Conservation (phyloP, 2,329 filamentous ascomycete genomes). For the Blastomyces gilchristii region DNA sequence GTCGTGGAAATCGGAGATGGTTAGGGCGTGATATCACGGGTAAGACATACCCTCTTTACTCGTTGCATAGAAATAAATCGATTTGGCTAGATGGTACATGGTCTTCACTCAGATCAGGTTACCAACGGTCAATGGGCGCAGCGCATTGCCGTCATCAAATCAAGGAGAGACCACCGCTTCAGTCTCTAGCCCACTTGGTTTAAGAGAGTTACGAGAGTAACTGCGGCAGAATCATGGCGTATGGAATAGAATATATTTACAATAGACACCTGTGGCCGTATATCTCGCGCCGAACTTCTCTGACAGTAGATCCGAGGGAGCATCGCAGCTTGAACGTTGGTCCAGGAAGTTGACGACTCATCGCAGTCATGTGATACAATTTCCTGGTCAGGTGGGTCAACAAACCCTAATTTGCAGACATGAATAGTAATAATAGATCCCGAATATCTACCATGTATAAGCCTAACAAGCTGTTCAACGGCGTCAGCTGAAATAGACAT, state of each 20-base stretch:
- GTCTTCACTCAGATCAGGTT: slow-evolving; percentile 10
- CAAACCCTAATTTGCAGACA: background rate
- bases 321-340: background rate
- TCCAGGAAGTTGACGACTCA: background rate
- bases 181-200: background rate
- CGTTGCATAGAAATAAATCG: slow-evolving; percentile 86
- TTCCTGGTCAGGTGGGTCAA: background rate
- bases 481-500: background rate
- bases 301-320: too few relatives aligned
- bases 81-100: slow-evolving; percentile 96
- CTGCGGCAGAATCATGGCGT: background rate
- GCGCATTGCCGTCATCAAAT: slow-evolving; percentile 4
- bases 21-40: background rate
- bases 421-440: background rate
- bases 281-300: background rate
- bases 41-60: slow-evolving; percentile 73
- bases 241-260: background rate
- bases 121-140: background rate
- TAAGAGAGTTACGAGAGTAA: background rate
- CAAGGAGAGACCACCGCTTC: background rate
- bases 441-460: background rate
- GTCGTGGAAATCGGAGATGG: background rate
- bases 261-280: background rate
- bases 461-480: background rate
- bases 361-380: background rate